These are phyloP conservation scores for Solanum pinnatisectum DNA, from an alignment of 257 asterid species.

Conservation along the genomic window DNA sequence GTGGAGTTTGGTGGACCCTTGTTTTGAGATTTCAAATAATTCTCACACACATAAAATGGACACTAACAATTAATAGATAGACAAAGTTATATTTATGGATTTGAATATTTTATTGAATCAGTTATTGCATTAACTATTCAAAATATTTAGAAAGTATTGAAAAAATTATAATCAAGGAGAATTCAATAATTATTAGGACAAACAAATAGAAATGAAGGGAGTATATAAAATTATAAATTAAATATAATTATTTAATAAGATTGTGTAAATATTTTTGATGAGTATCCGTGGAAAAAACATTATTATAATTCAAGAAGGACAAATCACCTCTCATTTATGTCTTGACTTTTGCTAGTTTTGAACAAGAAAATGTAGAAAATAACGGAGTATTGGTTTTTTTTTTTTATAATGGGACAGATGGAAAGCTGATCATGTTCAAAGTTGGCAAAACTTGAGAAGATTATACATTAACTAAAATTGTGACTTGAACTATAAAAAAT, in stretches of 20 bases:
- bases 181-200: neutral
- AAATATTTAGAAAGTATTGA: neutral
- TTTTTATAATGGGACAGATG: neutral
- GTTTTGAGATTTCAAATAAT: neutral
- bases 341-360: too few relatives aligned
- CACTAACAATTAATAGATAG: neutral
- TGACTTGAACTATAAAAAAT: neutral
- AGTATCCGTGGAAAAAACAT: too few relatives aligned
- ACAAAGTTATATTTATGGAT: too few relatives aligned
- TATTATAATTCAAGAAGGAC: too few relatives aligned
- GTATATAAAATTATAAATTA: neutral
- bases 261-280: too few relatives aligned
- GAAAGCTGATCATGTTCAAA: neutral
- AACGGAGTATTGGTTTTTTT: neutral
- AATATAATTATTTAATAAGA: too few relatives aligned
- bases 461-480: neutral
- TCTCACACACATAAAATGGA: neutral
- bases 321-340: too few relatives aligned
- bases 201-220: neutral
- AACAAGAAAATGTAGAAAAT: too few relatives aligned
- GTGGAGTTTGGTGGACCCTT: conserved; percentile 32
- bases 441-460: neutral
- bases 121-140: neutral
- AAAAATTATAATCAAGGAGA: neutral
- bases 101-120: too few relatives aligned